Evolutionary conservation across 164 flowering plant species (phyloP), one percentile per base, ranked within the genome.

Genomic region (Buxus sempervirens): DNA sequence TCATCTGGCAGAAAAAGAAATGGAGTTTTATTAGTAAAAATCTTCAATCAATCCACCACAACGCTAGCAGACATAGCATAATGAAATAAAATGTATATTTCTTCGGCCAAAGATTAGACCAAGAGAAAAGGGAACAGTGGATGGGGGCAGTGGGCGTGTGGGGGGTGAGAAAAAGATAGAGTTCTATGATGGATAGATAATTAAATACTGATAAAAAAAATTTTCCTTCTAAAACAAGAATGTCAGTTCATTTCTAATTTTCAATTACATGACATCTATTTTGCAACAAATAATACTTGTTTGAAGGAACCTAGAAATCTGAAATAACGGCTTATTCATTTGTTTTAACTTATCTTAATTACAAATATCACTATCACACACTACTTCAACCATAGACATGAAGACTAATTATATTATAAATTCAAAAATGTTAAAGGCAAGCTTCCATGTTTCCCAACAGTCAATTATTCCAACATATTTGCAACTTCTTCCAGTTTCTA

Each of bases 1-100:
- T 88, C 98, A 93, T 89, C 98, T 93, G 86, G 60, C 63, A 59
- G 70, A 23, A 66, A 55, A 54, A 55, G 24, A 76, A n/a, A 28
- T 19, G 69, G 5, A 60, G 21, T 24, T n/a, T 0, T 28, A 60
- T 64, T n/a, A 75, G 26, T 64, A 45, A 45, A 45, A 45, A 10
- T 45, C 51, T 45, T 45, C 12, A 15, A 6, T 2, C 14, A 45
- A 15, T 10, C 51, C 51, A 45, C 18, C 18, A 45, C 51, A 45
- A 1, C 12, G 51, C 14, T 5, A 45, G 51, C 51, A 45, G 51
- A 45, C 12, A 7, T 32, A 32, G 38, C 51, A 15, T 45, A 10
- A 15, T 45, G 18, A 10, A 41, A 41, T 41, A 41, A 41, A 41
- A 5, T 41, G 45, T 41, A 5, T 12, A 41, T 12, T 41, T 41